Evolutionary conservation across 345 rosid species (phyloP), one percentile per base, ranked within the genome.

Genomic region (Hibiscus tridactylites): DNA sequence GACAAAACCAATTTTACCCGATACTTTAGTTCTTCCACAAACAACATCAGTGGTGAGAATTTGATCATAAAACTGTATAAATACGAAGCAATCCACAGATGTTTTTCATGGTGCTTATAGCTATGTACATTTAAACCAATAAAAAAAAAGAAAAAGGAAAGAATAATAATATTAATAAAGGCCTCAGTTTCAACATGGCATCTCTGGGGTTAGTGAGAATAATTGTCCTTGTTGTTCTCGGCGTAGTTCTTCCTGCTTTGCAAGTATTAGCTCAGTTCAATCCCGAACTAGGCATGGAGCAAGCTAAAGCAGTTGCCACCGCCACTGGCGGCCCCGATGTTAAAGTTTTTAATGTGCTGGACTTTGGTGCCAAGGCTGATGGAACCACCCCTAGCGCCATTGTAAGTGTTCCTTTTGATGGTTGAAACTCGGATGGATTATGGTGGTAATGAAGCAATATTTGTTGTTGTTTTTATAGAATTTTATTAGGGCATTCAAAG

Each of bases 401-500:
- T 5, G 75, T 73, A 62, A 19, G 44, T 37, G 9, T 37, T 37
- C 39, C 35, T 31, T 31, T 31, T 31, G 35, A 31, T 31, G 35
- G 35, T 6, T 37, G 44, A 35, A 35, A 35, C 37, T 35, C 6
- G 6, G 37, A 35, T 44, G 52, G 52, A 47, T 47, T 47, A 12
- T 12, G 10, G 44, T 39, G 10, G 9, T 39, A 39, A 39, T 39
- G 44, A 39, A 7, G 9, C 44, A 39, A 39, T 6, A 37, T 37
- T 6, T 39, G 44, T 39, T 37, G 42, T 39, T 39, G 9, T 53
- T 10, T 5, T 11, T 19, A 4, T 50, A 72, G 75, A 21, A 3
- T 64, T 64, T 73, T 16, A 73, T 73, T 50, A 73, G 63, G 63
- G 7, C 75, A 1, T 73, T 73, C 53, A 63, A 64, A 35, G 75